Evolutionary conservation across 106 monocot species (phyloP), one percentile per base, ranked within the genome.

Genomic region (Narthecium ossifragum): DNA sequence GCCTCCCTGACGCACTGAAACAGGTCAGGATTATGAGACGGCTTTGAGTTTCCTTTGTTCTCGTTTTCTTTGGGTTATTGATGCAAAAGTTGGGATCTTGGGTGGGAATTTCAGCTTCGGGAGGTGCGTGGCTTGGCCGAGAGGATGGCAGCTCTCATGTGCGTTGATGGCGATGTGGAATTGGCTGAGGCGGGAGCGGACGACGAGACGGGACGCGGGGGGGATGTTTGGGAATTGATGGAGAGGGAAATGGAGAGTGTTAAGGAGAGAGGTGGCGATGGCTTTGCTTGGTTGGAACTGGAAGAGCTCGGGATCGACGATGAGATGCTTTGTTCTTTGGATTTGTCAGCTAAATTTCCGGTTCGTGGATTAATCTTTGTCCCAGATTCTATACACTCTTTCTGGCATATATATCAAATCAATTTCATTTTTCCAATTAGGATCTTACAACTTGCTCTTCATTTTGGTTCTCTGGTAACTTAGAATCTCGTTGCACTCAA

Each of bases 101-200:
- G 26, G 36, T 39, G 32, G 32, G 25, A 13, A 6, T 57, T 65
- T 49, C 78, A 90, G 90, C 55, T 84, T 40, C 77, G 68, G 68
- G 86, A 84, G 32, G 76, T 98, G 6, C 84, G 86, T 4, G 90
- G 86, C 45, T 61, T 98, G 65, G 90, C 76, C 0, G 81, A 90
- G 78, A 80, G 96, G 57, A 98, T 98, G 96, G 90, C 90, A 2
- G 67, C 84, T 4, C 53, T 98, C 69, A 98, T 98, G 96, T 98
- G 86, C 56, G 90, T 96, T 26, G 86, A 90, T 54, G 11, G 66
- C n/a, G 93, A 93, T 55, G 25, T 34, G 61, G 70, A 71, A 39
- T 31, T 31, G 14, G 73, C 22, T 22, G 77, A 73, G 30, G 29
- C 26, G 6, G 73, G 75, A 22, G 68, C 6, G 27, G 25, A 60